phyloP scores from a whole-genome alignment of 225 moss, liverwort and hornwort genomes.

The Lunularia cruciata region DNA sequence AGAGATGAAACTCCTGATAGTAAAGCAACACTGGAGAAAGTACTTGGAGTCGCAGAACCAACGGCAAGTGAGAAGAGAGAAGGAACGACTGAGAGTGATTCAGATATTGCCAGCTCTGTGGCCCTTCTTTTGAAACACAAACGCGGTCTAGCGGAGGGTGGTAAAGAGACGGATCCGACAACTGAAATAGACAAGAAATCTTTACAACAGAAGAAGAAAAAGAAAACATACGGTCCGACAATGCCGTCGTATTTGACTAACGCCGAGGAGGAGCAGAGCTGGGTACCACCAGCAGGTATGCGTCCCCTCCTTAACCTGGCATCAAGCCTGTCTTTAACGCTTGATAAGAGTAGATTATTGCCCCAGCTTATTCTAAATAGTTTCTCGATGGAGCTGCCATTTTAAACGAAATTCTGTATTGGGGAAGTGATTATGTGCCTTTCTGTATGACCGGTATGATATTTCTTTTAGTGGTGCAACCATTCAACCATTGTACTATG shows the following conservation, averaged over 20 bases:
- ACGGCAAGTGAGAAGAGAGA: not conserved
- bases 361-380: too few relatives aligned
- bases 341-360: too few relatives aligned
- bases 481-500: too few relatives aligned
- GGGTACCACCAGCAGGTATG: constrained; percentile 91
- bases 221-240: constrained; percentile 43
- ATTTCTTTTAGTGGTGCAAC: too few relatives aligned
- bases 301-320: too few relatives aligned
- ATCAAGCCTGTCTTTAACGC: too few relatives aligned
- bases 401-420: too few relatives aligned
- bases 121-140: constrained; percentile 86
- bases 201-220: constrained; percentile 20
- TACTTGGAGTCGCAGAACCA: constrained; percentile 13
- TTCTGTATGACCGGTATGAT: too few relatives aligned
- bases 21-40: constrained; percentile 15
- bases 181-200: constrained; percentile 38
- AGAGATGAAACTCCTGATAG: constrained; percentile 26
- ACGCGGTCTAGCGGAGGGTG: constrained; percentile 58
- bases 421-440: too few relatives aligned
- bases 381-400: too few relatives aligned
- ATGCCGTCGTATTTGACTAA: constrained; percentile 42
- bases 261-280: constrained; percentile 53
- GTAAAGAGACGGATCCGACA: constrained; percentile 19
- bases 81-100: constrained; percentile 46
- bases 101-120: constrained; percentile 69